These are phyloP conservation scores for Penicillium sp. DNA, from an alignment of 2,329 filamentous ascomycete genomes.

Conservation along the genomic window DNA sequence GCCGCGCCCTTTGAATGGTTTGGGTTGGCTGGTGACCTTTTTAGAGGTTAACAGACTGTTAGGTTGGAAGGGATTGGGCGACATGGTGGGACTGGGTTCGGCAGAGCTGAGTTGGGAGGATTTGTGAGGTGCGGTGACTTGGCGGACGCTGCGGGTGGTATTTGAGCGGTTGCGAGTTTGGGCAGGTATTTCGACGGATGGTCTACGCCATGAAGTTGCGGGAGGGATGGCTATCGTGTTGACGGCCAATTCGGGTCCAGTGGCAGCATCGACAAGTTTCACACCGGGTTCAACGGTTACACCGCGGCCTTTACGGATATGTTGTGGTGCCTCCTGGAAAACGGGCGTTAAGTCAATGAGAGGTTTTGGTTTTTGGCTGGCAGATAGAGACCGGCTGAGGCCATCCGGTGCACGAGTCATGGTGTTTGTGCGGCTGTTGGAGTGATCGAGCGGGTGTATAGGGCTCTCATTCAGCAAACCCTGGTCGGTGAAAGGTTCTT, in stretches of 20 bases:
- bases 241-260: constrained; percentile 36
- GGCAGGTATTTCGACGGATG: constrained; percentile 14
- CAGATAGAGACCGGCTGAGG: constrained; percentile 48
- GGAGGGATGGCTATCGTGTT: constrained; percentile 37
- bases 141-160: constrained; percentile 31
- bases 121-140: constrained; percentile 12
- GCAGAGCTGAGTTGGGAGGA: constrained; percentile 11
- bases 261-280: constrained; percentile 44
- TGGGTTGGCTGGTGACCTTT: constrained; percentile 21
- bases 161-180: constrained; percentile 34
- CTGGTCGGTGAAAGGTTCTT: constrained; percentile 50
- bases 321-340: constrained; percentile 60
- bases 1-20: constrained; percentile 33
- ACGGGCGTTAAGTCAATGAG: constrained; percentile 66
- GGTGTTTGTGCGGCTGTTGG: constrained; percentile 34
- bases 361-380: constrained; percentile 53
- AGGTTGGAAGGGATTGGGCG: constrained; percentile 31
- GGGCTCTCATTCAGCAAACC: constrained; percentile 51
- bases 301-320: constrained; percentile 36
- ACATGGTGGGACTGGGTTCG: constrained; percentile 5
- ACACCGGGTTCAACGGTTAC: constrained; percentile 44
- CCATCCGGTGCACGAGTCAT: constrained; percentile 28
- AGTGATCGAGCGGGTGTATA: constrained; percentile 41
- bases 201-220: constrained; percentile 42
- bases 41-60: constrained; percentile 38